Evolutionary conservation across 345 rosid genomes (phyloP).

Genomic region (Angophora floribunda): DNA sequence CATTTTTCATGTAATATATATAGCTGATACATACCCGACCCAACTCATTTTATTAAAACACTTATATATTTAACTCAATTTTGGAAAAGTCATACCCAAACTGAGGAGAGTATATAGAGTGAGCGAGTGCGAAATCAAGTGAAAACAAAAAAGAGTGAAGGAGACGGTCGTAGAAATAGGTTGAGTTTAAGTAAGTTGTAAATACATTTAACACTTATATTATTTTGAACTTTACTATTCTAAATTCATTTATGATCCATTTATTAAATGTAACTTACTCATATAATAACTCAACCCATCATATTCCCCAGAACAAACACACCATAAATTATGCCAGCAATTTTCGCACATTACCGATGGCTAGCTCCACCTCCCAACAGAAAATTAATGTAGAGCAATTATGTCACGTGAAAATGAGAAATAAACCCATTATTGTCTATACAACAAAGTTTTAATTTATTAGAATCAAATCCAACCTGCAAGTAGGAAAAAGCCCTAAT

Average conservation of each 20-base stretch:
- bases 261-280: neutral
- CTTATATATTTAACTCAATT: neutral
- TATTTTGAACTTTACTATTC: no score
- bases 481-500: neutral
- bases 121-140: neutral
- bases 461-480: neutral
- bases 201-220: neutral
- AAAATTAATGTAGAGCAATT: neutral
- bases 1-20: no score
- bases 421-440: neutral
- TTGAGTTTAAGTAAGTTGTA: no score
- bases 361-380: neutral
- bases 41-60: accelerated
- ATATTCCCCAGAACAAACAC: neutral
- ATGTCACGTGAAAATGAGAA: neutral
- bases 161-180: neutral
- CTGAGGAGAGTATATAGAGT: neutral
- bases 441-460: neutral
- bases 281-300: no score
- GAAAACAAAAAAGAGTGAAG: neutral
- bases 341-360: neutral
- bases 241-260: neutral
- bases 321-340: neutral
- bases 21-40: neutral
- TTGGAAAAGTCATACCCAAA: no score